Percentiles rank a stretch among this genome's conserved stretches.
phyloP scores from a whole-genome alignment of 73 alveolate genomes.

The Paramecium sexaurelia region DNA sequence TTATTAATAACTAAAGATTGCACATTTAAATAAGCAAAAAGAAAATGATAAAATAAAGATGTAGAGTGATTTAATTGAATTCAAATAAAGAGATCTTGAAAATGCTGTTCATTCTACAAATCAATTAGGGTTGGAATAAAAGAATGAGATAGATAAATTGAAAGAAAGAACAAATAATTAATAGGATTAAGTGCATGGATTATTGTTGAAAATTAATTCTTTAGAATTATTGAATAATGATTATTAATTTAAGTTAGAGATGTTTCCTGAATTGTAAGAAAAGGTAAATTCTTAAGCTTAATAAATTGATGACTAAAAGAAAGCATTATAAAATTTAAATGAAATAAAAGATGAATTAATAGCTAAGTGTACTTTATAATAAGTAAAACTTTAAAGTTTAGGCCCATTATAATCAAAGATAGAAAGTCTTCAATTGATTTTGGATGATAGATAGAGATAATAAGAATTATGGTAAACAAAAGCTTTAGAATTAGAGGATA shows the following conservation, averaged over 20 bases:
- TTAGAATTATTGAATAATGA: background rate
- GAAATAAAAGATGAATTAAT: background rate
- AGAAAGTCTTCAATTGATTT: background rate
- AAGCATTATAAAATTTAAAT: background rate
- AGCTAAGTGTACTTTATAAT: background rate
- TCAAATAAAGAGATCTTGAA: background rate
- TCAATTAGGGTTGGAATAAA: background rate
- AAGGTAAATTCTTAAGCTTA: background rate
- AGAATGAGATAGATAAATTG: background rate
- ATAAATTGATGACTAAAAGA: background rate
- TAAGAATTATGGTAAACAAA: background rate
- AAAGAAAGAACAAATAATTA: background rate
- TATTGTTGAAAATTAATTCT: background rate
- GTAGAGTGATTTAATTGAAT: background rate
- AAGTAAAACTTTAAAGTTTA: background rate
- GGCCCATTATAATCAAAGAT: background rate
- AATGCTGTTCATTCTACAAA: background rate
- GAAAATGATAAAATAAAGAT: constrained; percentile 14
- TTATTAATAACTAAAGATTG: background rate
- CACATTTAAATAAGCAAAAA: background rate
- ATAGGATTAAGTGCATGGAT: background rate
- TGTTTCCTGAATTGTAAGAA: constrained; percentile 36
- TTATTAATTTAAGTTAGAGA: background rate
- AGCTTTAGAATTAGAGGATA: background rate
- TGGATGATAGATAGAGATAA: background rate